These are phyloP conservation scores for Lentinula boryana DNA, from an alignment of 768 basidiomycete genomes.

Conservation along the genomic window DNA sequence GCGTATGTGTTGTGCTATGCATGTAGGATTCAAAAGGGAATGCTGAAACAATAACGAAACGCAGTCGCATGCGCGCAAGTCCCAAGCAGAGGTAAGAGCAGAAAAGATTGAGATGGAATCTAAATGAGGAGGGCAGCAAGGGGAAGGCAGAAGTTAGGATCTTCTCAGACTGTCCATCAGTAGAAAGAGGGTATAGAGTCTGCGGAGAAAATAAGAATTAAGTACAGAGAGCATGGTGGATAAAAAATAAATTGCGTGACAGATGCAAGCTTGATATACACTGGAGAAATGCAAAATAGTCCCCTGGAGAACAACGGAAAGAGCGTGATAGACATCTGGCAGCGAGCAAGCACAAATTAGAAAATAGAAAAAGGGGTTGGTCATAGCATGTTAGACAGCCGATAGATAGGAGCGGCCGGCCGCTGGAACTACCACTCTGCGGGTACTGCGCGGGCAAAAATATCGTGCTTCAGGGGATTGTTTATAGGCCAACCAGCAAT, in stretches of 20 bases:
- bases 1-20: background rate
- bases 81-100: background rate
- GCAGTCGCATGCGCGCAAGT: background rate
- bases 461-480: constrained; percentile 50
- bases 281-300: background rate
- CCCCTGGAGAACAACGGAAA: background rate
- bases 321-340: background rate
- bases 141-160: background rate
- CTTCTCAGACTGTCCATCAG: background rate
- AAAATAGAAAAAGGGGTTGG: background rate
- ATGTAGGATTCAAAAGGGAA: background rate
- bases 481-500: constrained; percentile 15
- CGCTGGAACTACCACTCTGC: constrained; percentile 49
- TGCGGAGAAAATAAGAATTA: background rate
- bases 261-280: constrained; percentile 4
- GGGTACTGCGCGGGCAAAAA: constrained; percentile 60
- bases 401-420: background rate
- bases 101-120: background rate
- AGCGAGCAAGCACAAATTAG: background rate
- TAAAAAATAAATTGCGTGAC: background rate
- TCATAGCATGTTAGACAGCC: background rate
- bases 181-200: background rate
- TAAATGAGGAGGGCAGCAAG: background rate
- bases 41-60: background rate
- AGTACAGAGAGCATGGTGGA: background rate